These are phyloP conservation scores for Thraustochytrium sp. DNA, from an alignment of 352 stramenopile genomes.

Conservation along the genomic window DNA sequence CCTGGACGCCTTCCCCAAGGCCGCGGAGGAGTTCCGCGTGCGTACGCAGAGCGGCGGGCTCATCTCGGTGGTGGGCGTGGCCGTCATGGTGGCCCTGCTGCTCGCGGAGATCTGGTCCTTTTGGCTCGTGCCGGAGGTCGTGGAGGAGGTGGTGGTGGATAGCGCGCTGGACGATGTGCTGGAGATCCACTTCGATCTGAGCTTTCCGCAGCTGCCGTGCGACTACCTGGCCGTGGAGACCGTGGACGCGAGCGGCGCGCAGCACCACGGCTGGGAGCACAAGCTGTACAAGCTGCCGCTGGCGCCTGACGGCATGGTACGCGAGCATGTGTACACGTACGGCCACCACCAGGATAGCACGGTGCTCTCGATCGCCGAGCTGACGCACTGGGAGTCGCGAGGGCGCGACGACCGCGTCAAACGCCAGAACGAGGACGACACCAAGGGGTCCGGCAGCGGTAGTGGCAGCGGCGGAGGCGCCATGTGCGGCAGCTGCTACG, in stretches of 20 bases:
- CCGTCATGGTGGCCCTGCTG: background rate
- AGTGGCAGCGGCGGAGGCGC: too few relatives aligned
- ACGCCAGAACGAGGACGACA: background rate
- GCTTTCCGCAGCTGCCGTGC: background rate
- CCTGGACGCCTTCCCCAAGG: constrained; percentile 29
- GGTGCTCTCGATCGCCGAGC: background rate
- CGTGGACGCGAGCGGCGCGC: background rate
- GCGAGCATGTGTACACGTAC: background rate
- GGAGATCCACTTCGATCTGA: constrained; percentile 15
- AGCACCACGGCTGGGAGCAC: background rate
- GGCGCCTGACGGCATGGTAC: background rate
- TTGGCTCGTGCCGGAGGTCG: background rate
- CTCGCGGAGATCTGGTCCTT: background rate
- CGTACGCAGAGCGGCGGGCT: background rate
- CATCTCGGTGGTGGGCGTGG: background rate
- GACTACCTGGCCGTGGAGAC: background rate
- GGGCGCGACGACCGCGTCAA: background rate
- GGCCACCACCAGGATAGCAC: background rate
- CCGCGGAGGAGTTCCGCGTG: constrained; percentile 19
- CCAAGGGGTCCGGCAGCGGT: too few relatives aligned
- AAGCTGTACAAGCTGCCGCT: constrained; percentile 4
- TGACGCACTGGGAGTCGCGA: background rate
- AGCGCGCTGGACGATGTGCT: constrained; percentile 5
- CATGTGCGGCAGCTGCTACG: background rate
- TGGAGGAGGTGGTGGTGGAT: constrained; percentile 20